phyloP scores from a whole-genome alignment of 2,329 filamentous ascomycete genomes.

The Pseudogymnoascus sp. region DNA sequence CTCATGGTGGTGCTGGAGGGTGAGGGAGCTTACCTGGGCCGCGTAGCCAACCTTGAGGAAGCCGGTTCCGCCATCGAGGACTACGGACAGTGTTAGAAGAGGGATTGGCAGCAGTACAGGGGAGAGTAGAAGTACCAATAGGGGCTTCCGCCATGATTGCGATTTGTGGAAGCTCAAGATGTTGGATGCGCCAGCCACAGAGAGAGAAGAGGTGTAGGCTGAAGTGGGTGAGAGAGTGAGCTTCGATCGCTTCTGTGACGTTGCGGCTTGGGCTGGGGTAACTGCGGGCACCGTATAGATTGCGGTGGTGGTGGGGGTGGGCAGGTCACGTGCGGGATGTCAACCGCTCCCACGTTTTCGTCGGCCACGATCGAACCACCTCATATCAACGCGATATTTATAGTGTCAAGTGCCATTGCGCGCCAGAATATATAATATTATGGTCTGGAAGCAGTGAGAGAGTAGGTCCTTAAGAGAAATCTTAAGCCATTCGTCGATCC shows the following conservation, averaged over 20 bases:
- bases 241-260: constrained; percentile 11
- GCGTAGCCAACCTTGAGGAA: constrained; percentile 99
- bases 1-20: constrained; percentile 2
- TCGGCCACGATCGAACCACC: not conserved
- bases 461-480: not conserved
- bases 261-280: constrained; percentile 10
- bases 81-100: constrained; percentile 37
- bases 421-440: not conserved
- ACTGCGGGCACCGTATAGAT: constrained; percentile 9
- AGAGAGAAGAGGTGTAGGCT: constrained; percentile 9
- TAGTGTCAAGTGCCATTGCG: not conserved
- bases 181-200: constrained; percentile 9
- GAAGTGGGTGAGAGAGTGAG: constrained; percentile 8
- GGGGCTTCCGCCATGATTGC: constrained; percentile 29
- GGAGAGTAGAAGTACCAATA: constrained; percentile 23
- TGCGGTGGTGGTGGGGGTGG: constrained; percentile 4
- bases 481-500: not conserved
- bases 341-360: not conserved
- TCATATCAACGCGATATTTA: not conserved
- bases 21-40: constrained; percentile 52
- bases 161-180: constrained; percentile 13
- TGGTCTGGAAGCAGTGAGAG: not conserved
- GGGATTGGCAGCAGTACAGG: constrained; percentile 4
- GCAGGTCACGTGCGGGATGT: not conserved
- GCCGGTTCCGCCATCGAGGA: constrained; percentile 98